Evolutionary conservation across 2,329 filamentous ascomycete species (phyloP), one percentile per base, ranked within the genome.

Genomic region (Fusarium graminum): DNA sequence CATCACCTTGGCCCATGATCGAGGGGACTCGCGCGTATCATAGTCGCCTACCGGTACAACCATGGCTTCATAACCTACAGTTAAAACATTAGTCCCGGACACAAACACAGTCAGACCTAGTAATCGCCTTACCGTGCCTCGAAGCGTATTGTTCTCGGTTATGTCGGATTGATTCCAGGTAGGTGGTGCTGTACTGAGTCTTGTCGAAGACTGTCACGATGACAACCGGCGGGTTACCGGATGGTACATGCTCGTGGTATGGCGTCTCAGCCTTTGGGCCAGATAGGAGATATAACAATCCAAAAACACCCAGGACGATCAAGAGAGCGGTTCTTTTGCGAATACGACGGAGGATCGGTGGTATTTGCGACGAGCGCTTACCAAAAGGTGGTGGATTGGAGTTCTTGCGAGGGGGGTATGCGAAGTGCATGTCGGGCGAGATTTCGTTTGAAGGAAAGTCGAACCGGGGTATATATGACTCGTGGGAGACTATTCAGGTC

Each of bases 91-190:
- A 71, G 63, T 42, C 14, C 39, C 25, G 16, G 30, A 22, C n/a
- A 17, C 25, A 11, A 6, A 22, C 5, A 10, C 6, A 34, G n/a
- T 22, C 6, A 46, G 29, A 7, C 4, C 6, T 3, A 12, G 28
- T 39, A 3, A 7, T 22, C 34, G 36, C 69, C 85, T 74, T 85
- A 97, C 94, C 94, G 80, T 98, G 93, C 75, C 87, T 90, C 67
- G 87, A 85, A 9, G 94, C 95, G 79, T 98, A 99, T 65, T 91
- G 86, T 74, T 90, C 85, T 71, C 95, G 84, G 78, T 99, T 99
- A 70, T 92, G 87, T 75, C 88, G 90, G 65, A 99, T 87, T 72
- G 88, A 88, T 58, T 90, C 83, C 54, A 90, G 82, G 79, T 94
- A 96, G 40, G 82, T 83, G 32, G 86, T 81, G 73, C 87, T 88